Evolutionary conservation across 176 grass and related monocot genomes (phyloP).

Genomic region (Tillandsia fasciculata): DNA sequence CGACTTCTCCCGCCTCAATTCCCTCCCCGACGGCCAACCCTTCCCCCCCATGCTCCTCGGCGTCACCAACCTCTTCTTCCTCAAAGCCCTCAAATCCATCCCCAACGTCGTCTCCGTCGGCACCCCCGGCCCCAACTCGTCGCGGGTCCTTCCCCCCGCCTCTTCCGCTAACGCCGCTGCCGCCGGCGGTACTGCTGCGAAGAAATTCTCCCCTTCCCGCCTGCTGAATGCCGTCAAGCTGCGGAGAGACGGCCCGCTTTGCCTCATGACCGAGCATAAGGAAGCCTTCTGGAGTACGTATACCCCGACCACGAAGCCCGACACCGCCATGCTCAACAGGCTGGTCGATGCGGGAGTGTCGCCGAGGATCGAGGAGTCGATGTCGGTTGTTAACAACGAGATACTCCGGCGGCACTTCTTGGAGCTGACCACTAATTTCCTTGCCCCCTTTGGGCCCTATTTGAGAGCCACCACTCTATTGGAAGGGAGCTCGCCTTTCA

Average conservation of each 20-base stretch:
- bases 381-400: conserved; percentile 98
- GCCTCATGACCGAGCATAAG: conserved; percentile 90
- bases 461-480: conserved; percentile 67
- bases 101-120: conserved; percentile 74
- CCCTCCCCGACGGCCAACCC: conserved; percentile 46
- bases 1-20: conserved; percentile 76
- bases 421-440: conserved; percentile 89
- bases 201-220: conserved; percentile 72
- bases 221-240: conserved; percentile 82
- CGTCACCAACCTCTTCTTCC: conserved; percentile 93
- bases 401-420: conserved; percentile 90
- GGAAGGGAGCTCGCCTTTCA: conserved; percentile 69
- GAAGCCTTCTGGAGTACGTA: conserved; percentile 88
- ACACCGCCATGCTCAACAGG: conserved; percentile 83
- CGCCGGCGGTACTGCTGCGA: conserved; percentile 33
- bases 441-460: conserved; percentile 90
- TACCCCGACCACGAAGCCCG: conserved; percentile 57
- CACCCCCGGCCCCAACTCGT: conserved; percentile 59
- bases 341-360: conserved; percentile 64
- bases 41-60: conserved; percentile 84
- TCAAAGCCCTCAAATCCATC: conserved; percentile 69
- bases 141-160: conserved; percentile 33
- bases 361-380: conserved; percentile 81
- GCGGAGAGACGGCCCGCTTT: conserved; percentile 85
- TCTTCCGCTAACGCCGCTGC: no score